phyloP scores from a whole-genome alignment of 805 yeast species.

The Candida easanensis region DNA sequence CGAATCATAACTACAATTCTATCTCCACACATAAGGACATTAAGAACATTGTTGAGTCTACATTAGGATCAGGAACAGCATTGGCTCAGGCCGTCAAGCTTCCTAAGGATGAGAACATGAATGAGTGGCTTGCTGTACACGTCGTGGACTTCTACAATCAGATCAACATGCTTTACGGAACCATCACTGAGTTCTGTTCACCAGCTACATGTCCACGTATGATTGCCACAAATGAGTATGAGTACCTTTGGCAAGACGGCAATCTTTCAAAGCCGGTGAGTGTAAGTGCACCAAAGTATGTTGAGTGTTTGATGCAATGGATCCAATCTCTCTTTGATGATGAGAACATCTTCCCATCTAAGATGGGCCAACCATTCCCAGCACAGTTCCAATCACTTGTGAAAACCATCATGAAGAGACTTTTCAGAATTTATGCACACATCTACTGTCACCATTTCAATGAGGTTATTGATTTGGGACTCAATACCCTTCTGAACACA shows the following conservation, averaged over 20 bases:
- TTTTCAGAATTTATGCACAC: slow-evolving; percentile 94
- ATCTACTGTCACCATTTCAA: slow-evolving; percentile 97
- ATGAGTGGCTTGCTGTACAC: slow-evolving; percentile 96
- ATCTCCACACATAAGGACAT: slow-evolving; percentile 66
- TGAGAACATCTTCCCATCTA: slow-evolving; percentile 85
- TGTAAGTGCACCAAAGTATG: slow-evolving; percentile 92
- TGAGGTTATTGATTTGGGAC: slow-evolving; percentile 86
- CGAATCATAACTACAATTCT: slow-evolving; percentile 28
- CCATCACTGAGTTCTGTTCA: slow-evolving; percentile 94
- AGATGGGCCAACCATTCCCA: slow-evolving; percentile 90
- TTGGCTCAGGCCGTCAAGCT: slow-evolving; percentile 89
- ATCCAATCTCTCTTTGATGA: slow-evolving; percentile 90
- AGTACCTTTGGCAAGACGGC: slow-evolving; percentile 93
- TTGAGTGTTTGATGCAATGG: slow-evolving; percentile 93
- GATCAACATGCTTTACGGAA: slow-evolving; percentile 92
- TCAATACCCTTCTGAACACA: slow-evolving; percentile 91
- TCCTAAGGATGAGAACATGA: slow-evolving; percentile 87
- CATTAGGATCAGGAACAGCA: slow-evolving; percentile 89
- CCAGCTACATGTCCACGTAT: slow-evolving; percentile 93
- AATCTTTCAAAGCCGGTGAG: slow-evolving; percentile 70
- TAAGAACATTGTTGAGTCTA: slow-evolving; percentile 88
- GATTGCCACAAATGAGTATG: slow-evolving; percentile 97
- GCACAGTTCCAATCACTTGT: slow-evolving; percentile 75
- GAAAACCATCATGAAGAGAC: slow-evolving; percentile 83
- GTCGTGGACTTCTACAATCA: slow-evolving; percentile 97